These are phyloP conservation scores for Raffaelea albimanens DNA, from an alignment of 2,329 filamentous ascomycete species.

Conservation along the genomic window DNA sequence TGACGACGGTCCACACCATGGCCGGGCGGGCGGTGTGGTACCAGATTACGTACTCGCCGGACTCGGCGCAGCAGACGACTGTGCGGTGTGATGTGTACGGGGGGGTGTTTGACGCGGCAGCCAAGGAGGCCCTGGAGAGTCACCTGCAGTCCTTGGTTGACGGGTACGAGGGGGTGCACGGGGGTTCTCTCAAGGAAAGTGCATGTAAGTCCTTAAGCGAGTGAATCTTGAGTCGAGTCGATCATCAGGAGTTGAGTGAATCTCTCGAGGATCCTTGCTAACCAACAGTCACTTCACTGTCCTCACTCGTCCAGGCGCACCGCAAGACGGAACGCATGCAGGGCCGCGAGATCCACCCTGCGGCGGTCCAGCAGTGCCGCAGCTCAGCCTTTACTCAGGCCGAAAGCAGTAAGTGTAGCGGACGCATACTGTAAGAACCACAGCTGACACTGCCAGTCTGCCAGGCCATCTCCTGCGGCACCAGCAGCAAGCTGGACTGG, in stretches of 20 bases:
- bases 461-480: not conserved
- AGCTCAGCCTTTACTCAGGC: constrained; percentile 1
- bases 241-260: no score
- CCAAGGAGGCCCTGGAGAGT: not conserved
- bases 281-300: not conserved
- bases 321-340: not conserved
- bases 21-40: constrained; percentile 1
- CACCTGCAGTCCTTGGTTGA: not conserved
- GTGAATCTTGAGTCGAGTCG: no score
- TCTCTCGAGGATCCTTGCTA: not conserved
- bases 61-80: not conserved
- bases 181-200: no score
- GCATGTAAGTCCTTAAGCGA: not conserved
- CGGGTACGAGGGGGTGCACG: not conserved
- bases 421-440: not conserved
- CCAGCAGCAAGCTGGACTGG: not conserved
- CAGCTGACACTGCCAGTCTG: not conserved
- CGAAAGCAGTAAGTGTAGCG: constrained; percentile 2
- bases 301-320: constrained; percentile 1
- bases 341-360: not conserved
- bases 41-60: not conserved
- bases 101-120: not conserved
- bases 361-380: constrained; percentile 1
- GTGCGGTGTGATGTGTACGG: constrained; percentile 3
- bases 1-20: not conserved